Percentiles rank a stretch among this genome's conserved stretches.
These are phyloP conservation scores for Eutrema yunnanense DNA, from an alignment of 345 rosid species.

Conservation along the genomic window DNA sequence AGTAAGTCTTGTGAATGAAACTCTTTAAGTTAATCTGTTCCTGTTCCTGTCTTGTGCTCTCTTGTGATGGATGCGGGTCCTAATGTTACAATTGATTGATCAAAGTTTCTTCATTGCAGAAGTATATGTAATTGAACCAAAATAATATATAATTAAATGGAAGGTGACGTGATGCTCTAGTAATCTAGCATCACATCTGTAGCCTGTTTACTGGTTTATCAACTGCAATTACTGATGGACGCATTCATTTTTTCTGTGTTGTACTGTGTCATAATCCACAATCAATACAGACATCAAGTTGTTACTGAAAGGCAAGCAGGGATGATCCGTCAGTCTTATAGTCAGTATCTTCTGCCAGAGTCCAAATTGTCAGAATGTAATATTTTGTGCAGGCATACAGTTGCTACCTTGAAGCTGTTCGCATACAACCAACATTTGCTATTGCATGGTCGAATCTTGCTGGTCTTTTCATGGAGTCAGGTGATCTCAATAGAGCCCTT, in stretches of 20 bases:
- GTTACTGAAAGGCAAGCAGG: conserved; percentile 63
- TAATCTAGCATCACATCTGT: conserved; percentile 24
- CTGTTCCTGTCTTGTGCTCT: conserved; percentile 11
- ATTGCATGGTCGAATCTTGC: conserved; percentile 99
- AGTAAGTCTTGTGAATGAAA: conserved; percentile 46
- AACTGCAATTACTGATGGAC: conserved; percentile 52
- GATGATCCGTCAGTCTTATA: conserved; percentile 83
- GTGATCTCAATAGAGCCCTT: conserved; percentile 87
- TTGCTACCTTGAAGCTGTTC: conserved; percentile 91
- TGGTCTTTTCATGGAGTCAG: conserved; percentile 97
- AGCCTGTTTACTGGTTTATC: conserved; percentile 26
- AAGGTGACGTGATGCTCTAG: conserved; percentile 20
- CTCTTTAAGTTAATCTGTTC: not conserved
- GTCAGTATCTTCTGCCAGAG: conserved; percentile 66
- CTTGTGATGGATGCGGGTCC: not conserved
- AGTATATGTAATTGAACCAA: not conserved
- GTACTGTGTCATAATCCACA: conserved; percentile 57
- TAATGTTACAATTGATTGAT: not conserved
- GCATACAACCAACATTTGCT: conserved; percentile 96
- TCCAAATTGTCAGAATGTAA: conserved; percentile 68
- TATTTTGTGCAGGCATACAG: conserved; percentile 95
- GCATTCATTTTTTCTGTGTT: conserved; percentile 66
- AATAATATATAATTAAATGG: conserved; percentile 8
- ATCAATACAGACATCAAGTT: conserved; percentile 65
- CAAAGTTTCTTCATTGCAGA: not conserved